A percentile compares a stretch with the other conserved stretches of the same genome.
phyloP scores from a whole-genome alignment of 2,329 filamentous ascomycete genomes.

The Neodidymelliopsis sp. region DNA sequence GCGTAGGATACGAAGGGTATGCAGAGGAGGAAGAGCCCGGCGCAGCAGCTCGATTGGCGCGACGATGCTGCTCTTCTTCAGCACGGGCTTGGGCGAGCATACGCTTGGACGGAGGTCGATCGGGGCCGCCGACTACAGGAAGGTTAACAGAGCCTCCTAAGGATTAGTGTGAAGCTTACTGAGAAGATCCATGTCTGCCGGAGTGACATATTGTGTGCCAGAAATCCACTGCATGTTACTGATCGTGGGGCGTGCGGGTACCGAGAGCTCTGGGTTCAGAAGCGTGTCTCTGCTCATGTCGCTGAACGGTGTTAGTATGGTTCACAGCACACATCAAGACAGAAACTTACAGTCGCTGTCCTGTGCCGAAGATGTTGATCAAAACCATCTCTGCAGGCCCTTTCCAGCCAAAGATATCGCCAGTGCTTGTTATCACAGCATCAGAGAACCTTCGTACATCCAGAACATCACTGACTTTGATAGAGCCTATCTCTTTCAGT shows the following conservation, averaged over 20 bases:
- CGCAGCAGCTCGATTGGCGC: slow-evolving; percentile 45
- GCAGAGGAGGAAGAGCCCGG: slow-evolving; percentile 41
- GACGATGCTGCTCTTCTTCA: slow-evolving; percentile 68
- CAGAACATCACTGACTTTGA: slow-evolving; percentile 69
- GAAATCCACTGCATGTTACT: slow-evolving; percentile 97
- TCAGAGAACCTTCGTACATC: slow-evolving; percentile 76
- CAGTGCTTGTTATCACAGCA: slow-evolving; percentile 75
- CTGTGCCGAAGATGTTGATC: slow-evolving; percentile 84
- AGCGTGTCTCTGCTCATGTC: slow-evolving; percentile 71
- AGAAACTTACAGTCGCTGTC: slow-evolving; percentile 65
- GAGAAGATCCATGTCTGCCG: slow-evolving; percentile 85
- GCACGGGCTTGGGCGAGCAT: slow-evolving; percentile 82
- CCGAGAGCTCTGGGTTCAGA: slow-evolving; percentile 75
- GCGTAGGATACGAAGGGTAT: slow-evolving; percentile 31
- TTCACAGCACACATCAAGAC: too few species aligned
- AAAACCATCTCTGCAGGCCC: slow-evolving; percentile 86
- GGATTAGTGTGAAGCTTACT: slow-evolving; percentile 53
- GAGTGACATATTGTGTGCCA: slow-evolving; percentile 89
- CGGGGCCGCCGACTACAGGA: slow-evolving; percentile 75
- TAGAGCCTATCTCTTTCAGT: slow-evolving; percentile 80
- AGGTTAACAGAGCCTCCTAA: slow-evolving; percentile 3
- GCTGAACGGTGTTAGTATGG: too few species aligned
- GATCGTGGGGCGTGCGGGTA: slow-evolving; percentile 87
- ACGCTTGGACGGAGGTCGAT: slow-evolving; percentile 85
- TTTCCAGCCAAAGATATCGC: slow-evolving; percentile 86